A percentile compares a stretch with the other conserved stretches of the same genome.
These are phyloP conservation scores for Arthrinium puccinioides DNA, from an alignment of 2,329 filamentous ascomycete species.

Conservation along the genomic window DNA sequence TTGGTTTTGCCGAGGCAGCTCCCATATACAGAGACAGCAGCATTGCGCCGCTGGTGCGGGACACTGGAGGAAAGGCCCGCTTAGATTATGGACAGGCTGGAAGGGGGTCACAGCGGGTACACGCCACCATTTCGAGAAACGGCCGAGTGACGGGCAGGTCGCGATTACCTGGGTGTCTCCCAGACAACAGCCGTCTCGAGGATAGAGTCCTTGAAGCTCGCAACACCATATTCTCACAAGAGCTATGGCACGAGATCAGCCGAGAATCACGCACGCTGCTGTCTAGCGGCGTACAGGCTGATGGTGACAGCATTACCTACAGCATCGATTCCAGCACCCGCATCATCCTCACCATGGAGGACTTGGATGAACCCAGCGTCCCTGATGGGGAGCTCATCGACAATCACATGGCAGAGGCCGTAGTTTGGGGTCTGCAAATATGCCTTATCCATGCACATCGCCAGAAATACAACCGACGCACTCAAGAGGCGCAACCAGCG, in stretches of 20 bases:
- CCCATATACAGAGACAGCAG: slow-evolving; percentile 60
- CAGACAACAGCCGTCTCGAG: slow-evolving; percentile 54
- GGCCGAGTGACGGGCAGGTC: slow-evolving; percentile 53
- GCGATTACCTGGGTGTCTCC: slow-evolving; percentile 41
- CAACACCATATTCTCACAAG: slow-evolving; percentile 74
- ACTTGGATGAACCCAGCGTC: slow-evolving; percentile 41
- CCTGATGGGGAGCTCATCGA: slow-evolving; percentile 27
- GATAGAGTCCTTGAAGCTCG: slow-evolving; percentile 66
- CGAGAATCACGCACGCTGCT: slow-evolving; percentile 71
- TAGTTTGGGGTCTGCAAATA: slow-evolving; percentile 63
- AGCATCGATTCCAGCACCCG: slow-evolving; percentile 44
- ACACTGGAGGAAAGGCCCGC: slow-evolving; percentile 65
- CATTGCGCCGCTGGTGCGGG: slow-evolving; percentile 71
- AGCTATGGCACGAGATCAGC: slow-evolving; percentile 84
- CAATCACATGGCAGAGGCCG: slow-evolving; percentile 52
- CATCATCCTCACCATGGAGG: slow-evolving; percentile 61
- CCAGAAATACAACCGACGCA: slow-evolving; percentile 63
- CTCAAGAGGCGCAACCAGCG: slow-evolving; percentile 29
- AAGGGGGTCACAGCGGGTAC: slow-evolving; percentile 50
- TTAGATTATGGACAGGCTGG: slow-evolving; percentile 58
- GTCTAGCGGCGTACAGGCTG: slow-evolving; percentile 61
- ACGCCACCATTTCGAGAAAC: slow-evolving; percentile 57
- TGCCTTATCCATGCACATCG: slow-evolving; percentile 75
- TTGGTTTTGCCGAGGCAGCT: slow-evolving; percentile 74
- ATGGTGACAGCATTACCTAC: slow-evolving; percentile 50